Evolutionary conservation across 768 basidiomycete genomes (phyloP).

Genomic region (Tulasnella sp.): DNA sequence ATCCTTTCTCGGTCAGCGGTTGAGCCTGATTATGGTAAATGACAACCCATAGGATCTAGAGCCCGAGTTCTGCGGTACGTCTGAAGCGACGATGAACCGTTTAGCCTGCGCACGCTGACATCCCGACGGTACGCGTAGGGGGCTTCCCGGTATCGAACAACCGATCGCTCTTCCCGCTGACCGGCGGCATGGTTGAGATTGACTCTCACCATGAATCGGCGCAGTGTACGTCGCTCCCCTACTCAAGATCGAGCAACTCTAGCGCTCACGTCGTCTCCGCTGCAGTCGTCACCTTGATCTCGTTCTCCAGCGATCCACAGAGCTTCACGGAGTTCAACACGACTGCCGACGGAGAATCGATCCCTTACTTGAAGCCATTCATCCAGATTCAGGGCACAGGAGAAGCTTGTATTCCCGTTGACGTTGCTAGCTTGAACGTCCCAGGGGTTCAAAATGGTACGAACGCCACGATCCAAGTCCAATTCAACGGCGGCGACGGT

Average conservation of each 20-base stretch:
- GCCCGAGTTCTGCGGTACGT: constrained; percentile 68
- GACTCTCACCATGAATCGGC: constrained; percentile 68
- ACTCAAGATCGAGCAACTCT: not conserved
- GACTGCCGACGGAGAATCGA: constrained; percentile 43
- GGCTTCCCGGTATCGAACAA: constrained; percentile 47
- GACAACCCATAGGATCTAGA: constrained; percentile 41
- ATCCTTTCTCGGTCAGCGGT: constrained; percentile 41
- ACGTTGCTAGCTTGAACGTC: constrained; percentile 57
- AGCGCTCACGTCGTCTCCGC: constrained; percentile 42
- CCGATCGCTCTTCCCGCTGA: constrained; percentile 71
- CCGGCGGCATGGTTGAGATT: constrained; percentile 59
- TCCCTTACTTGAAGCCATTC: constrained; percentile 52
- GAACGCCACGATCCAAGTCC: constrained; percentile 73
- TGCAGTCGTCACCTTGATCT: constrained; percentile 52
- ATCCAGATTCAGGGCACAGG: constrained; percentile 62
- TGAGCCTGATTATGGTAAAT: not conserved
- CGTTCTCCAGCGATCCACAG: constrained; percentile 55
- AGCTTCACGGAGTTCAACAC: constrained; percentile 66
- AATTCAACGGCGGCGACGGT: constrained; percentile 73
- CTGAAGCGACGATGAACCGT: not conserved
- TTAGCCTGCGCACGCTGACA: not conserved
- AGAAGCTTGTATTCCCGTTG: constrained; percentile 65
- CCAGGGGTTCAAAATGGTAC: constrained; percentile 60
- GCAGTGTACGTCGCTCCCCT: constrained; percentile 52
- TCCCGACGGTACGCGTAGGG: not conserved